Evolutionary conservation across 805 yeast genomes (phyloP).

Genomic region (Kuraishia floccosa): DNA sequence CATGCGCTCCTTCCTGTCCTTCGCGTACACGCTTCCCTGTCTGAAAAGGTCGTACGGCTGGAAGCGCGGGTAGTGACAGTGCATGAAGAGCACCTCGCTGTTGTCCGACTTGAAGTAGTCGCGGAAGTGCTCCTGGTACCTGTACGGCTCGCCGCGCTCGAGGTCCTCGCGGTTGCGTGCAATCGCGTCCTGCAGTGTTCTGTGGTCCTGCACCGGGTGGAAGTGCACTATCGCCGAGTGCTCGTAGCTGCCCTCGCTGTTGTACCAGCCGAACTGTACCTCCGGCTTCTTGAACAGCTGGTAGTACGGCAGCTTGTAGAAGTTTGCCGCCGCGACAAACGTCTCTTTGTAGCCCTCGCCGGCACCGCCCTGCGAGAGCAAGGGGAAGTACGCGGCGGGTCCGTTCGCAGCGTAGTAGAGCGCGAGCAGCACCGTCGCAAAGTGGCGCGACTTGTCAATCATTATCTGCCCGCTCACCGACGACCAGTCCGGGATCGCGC

Average conservation of each 20-base stretch:
- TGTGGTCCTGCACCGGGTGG: slow-evolving; percentile 19
- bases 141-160: slow-evolving; percentile 9
- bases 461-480: slow-evolving; percentile 62
- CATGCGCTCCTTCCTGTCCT: slow-evolving; percentile 15
- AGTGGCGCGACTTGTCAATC: slow-evolving; percentile 46
- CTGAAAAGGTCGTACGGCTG: slow-evolving; percentile 32
- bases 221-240: slow-evolving; percentile 23
- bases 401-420: slow-evolving; percentile 59
- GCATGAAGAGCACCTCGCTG: slow-evolving; percentile 23
- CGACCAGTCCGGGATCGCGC: slow-evolving; percentile 59
- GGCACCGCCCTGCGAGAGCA: slow-evolving; percentile 46
- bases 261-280: slow-evolving; percentile 20
- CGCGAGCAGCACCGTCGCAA: slow-evolving; percentile 43
- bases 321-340: slow-evolving; percentile 57
- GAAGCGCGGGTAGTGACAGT: slow-evolving; percentile 44
- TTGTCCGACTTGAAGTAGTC: slow-evolving; percentile 14
- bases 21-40: slow-evolving; percentile 14
- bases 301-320: slow-evolving; percentile 35
- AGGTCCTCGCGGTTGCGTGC: not conserved
- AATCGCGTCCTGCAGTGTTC: slow-evolving; percentile 9
- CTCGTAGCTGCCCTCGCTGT: slow-evolving; percentile 16
- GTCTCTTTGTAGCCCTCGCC: slow-evolving; percentile 83
- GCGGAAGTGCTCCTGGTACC: slow-evolving; percentile 14
- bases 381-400: slow-evolving; percentile 44
- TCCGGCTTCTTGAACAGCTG: slow-evolving; percentile 34